Conservation (phyloP, 371 early-diverging fungal species). For the Rhizopus delemar region DNA sequence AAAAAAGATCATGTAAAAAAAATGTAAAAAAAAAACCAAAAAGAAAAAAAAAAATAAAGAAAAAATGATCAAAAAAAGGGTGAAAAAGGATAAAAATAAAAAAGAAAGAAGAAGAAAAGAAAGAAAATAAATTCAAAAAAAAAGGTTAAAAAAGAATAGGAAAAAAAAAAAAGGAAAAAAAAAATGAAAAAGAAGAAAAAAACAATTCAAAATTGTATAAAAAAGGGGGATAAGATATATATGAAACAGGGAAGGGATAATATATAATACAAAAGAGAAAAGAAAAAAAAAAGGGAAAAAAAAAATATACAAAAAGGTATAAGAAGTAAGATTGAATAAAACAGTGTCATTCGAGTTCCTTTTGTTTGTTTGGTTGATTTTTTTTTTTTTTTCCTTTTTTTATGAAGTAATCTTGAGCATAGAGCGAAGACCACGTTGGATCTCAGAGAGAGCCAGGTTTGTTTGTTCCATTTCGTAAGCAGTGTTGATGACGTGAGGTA, state of each 20-base stretch:
- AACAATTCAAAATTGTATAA: neutral
- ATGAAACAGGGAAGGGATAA: constrained; percentile 1
- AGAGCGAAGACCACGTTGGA: constrained; percentile 48
- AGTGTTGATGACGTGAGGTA: constrained; percentile 26
- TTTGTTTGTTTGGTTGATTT: neutral
- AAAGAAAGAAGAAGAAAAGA: constrained; percentile 9
- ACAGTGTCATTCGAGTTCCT: neutral
- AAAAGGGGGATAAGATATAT: neutral
- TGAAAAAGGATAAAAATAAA: constrained; percentile 2
- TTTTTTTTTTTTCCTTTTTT: constrained; percentile 16
- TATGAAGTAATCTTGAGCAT: constrained; percentile 52
- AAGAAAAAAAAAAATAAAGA: constrained; percentile 16
- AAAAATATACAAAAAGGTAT: constrained; percentile 5
- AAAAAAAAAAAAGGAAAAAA: constrained; percentile 3
- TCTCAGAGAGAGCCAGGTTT: constrained; percentile 43
- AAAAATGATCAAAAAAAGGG: constrained; percentile 3
- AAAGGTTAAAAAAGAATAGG: constrained; percentile 1
- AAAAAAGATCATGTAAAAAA: constrained; percentile 15
- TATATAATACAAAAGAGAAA: neutral
- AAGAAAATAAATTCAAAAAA: constrained; percentile 12
- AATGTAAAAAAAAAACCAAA: constrained; percentile 10
- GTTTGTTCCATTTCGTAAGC: constrained; percentile 29
- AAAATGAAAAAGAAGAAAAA: constrained; percentile 1
- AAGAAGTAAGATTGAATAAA: constrained; percentile 1
- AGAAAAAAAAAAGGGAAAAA: neutral